phyloP scores from a whole-genome alignment of 2,329 filamentous ascomycete genomes.

The Hymenoscyphus repandus region DNA sequence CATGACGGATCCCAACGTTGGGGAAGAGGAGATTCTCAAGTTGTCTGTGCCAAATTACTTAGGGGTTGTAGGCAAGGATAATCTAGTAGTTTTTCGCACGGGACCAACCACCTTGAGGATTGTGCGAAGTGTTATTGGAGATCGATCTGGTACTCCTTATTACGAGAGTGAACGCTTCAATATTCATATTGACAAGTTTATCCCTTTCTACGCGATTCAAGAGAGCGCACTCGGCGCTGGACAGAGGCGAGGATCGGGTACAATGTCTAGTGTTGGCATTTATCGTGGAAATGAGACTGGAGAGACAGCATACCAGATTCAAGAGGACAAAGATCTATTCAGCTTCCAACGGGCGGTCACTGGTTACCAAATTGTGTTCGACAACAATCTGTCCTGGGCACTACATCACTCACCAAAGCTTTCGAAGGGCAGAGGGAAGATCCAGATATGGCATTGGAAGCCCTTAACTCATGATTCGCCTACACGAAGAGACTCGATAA shows the following conservation, averaged over 20 bases:
- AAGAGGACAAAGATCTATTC: slow-evolving; percentile 1
- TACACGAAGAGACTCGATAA: background rate
- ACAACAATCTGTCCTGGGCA: slow-evolving; percentile 3
- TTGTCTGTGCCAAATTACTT: background rate
- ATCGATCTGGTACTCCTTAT: background rate
- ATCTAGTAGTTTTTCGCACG: slow-evolving; percentile 4
- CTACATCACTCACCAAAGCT: slow-evolving; percentile 3
- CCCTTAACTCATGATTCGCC: slow-evolving; percentile 1
- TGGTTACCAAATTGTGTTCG: slow-evolving; percentile 9
- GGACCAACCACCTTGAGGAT: slow-evolving; percentile 2
- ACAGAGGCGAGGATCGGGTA: background rate
- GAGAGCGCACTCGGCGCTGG: background rate
- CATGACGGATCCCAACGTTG: slow-evolving; percentile 1
- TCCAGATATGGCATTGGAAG: slow-evolving; percentile 13
- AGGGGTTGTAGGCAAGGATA: slow-evolving; percentile 1
- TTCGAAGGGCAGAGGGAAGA: background rate
- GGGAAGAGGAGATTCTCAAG: slow-evolving; percentile 3
- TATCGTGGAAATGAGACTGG: slow-evolving; percentile 10
- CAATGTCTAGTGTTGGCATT: slow-evolving; percentile 1
- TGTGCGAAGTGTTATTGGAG: background rate
- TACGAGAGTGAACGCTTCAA: slow-evolving; percentile 10
- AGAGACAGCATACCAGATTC: slow-evolving; percentile 3
- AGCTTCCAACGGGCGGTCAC: slow-evolving; percentile 11
- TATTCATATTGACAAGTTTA: slow-evolving; percentile 6
- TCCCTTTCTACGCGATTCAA: slow-evolving; percentile 6